A percentile compares a stretch with the other conserved stretches of the same genome.
Evolutionary conservation across 2,329 filamentous ascomycete genomes (phyloP).

Genomic region (Amesomyces nigricolor): DNA sequence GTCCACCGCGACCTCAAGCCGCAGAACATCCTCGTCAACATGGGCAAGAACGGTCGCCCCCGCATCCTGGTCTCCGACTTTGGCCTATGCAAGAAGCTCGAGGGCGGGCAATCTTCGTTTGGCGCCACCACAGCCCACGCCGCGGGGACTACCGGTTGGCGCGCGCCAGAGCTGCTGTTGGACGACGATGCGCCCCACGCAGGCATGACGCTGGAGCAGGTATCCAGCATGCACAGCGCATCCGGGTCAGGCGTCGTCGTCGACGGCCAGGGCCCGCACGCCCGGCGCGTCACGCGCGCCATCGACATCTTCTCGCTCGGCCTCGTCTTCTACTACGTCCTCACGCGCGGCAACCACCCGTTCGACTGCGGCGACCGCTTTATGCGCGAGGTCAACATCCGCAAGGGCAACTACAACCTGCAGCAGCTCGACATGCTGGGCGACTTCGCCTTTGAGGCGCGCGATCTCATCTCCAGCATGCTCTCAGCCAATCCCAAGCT

Average conservation of each 20-base stretch:
- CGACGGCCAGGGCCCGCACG: constrained; percentile 48
- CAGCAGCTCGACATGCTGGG: constrained; percentile 68
- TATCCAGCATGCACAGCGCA: constrained; percentile 51
- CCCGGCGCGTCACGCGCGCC: constrained; percentile 82
- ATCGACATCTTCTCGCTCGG: constrained; percentile 98
- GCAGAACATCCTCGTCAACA: constrained; percentile 87
- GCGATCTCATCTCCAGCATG: constrained; percentile 83
- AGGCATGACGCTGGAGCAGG: constrained; percentile 41
- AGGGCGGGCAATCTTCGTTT: constrained; percentile 90
- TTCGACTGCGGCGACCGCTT: constrained; percentile 93
- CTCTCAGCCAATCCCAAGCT: constrained; percentile 47
- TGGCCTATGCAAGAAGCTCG: constrained; percentile 93
- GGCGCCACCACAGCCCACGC: constrained; percentile 91
- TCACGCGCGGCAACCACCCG: constrained; percentile 85
- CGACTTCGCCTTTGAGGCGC: constrained; percentile 79
- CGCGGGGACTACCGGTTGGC: constrained; percentile 91
- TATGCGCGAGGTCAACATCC: constrained; percentile 95
- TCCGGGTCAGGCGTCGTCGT: constrained; percentile 19
- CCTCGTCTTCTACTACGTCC: constrained; percentile 97
- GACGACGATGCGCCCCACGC: constrained; percentile 62
- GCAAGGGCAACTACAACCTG: constrained; percentile 76
- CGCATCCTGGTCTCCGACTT: constrained; percentile 97
- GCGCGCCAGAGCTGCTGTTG: constrained; percentile 85
- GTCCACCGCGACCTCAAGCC: constrained; percentile 97
- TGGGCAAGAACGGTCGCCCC: constrained; percentile 62